Base-by-base conservation (phyloP, 306 rosid genomes). In the Cucurbita ficifolia region DNA sequence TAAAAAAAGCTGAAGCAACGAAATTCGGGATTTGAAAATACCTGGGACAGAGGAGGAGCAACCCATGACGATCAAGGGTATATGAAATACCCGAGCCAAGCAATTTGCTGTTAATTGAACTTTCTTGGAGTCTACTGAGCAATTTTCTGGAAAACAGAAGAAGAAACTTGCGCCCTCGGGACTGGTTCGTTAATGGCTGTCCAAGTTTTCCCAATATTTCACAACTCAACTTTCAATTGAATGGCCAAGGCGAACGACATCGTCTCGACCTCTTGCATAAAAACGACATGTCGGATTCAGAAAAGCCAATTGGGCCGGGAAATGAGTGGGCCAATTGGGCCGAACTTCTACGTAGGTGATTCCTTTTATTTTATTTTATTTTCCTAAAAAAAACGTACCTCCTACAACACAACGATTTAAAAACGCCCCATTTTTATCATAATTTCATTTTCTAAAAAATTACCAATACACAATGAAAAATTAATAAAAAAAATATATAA, bases 11-110 rank as follows among this genome's bases (percentile, higher is more conserved):
- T 7, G 42, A 42, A 48, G 21, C 21, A 73, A 73, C 7, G 54
- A 22, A 75, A 48, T 29, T 49, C 10, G 4, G 18, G 19, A 14
- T 17, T 54, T 35, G 75, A 58, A 17, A 18, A 79, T 80, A 90
- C 98, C 94, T 16, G 89, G 88, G 78, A 83, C 42, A 80, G 98
- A 93, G 43, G 94, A 80, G 19, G 92, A 83, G 84, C 97, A 90
- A 82, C 97, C 98, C 98, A 93, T 77, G 40, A 7, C 42, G 49
- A 73, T 73, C 19, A 21, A 73, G 58, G 48, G 2, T 52, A 17
- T 53, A 4, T 72, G 40, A 63, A 36, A 54, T 10, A n/a, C 52
- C 3, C 49, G 38, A 53, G n/a, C 19, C 36, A 53, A 55, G 76
- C 1, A 72, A 54, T 72, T 16, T 6, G n/a, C 36, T 35, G 42